Percentiles rank a stretch among this genome's conserved stretches.
These are phyloP conservation scores for Chrysosporium queenslandicum DNA, from an alignment of 2,329 filamentous ascomycete species.

Conservation along the genomic window DNA sequence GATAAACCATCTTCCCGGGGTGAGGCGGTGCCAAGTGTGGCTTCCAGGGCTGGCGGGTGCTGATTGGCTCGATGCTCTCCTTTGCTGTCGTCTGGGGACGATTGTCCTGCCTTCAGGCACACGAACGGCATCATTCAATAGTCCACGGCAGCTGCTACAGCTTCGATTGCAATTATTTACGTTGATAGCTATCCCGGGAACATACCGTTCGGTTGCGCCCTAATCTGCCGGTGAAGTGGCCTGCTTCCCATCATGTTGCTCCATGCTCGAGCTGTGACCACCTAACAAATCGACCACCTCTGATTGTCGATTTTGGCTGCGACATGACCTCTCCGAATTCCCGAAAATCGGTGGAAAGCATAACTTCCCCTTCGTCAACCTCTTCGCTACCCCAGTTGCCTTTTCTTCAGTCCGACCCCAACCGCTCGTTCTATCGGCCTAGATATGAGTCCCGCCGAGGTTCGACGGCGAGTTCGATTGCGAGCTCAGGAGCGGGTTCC, in stretches of 20 bases:
- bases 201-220: neutral
- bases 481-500: constrained; percentile 74
- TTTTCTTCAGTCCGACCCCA: constrained; percentile 30
- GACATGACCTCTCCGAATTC: constrained; percentile 53
- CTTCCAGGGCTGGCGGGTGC: neutral
- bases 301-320: constrained; percentile 25
- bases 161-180: neutral
- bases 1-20: constrained; percentile 1
- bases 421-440: constrained; percentile 26
- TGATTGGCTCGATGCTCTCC: neutral
- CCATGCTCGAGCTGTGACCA: constrained; percentile 3
- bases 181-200: neutral
- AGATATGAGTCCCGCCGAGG: constrained; percentile 49
- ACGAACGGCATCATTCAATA: neutral
- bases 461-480: constrained; percentile 78
- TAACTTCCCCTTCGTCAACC: constrained; percentile 47
- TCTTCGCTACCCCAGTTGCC: constrained; percentile 43
- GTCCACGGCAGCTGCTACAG: neutral
- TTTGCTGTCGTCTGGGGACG: too few species aligned
- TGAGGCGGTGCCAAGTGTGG: constrained; percentile 5
- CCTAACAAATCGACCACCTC: constrained; percentile 7
- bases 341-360: constrained; percentile 57
- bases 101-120: neutral
- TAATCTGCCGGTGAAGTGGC: neutral
- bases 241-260: constrained; percentile 6